phyloP scores from a whole-genome alignment of 2,329 filamentous ascomycete genomes.

The Aspergillus luchuensis region DNA sequence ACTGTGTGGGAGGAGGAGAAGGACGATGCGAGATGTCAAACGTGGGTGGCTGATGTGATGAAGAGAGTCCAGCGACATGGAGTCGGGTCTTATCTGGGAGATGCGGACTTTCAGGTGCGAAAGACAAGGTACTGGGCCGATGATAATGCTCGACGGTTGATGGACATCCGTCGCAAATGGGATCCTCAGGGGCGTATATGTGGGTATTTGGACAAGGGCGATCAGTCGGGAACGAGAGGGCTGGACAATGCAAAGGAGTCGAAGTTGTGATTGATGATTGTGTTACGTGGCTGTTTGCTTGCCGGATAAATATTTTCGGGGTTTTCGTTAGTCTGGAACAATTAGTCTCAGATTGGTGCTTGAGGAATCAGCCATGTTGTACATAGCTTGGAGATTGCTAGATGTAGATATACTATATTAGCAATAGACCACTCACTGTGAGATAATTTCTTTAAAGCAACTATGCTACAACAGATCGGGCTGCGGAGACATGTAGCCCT shows the following conservation, averaged over 20 bases:
- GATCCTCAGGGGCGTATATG: conserved; percentile 32
- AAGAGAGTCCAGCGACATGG: conserved; percentile 42
- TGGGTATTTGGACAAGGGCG: conserved; percentile 52
- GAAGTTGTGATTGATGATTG: neutral
- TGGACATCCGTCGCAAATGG: conserved; percentile 38
- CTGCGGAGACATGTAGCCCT: neutral
- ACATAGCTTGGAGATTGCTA: neutral
- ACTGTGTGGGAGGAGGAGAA: conserved; percentile 51
- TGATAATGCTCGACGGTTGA: conserved; percentile 45
- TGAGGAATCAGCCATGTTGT: neutral
- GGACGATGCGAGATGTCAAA: conserved; percentile 49
- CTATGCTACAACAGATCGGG: neutral
- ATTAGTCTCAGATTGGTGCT: neutral
- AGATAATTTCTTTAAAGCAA: neutral
- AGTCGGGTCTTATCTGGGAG: conserved; percentile 57
- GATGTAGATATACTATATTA: neutral
- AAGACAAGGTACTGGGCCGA: conserved; percentile 53
- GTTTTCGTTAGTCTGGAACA: neutral
- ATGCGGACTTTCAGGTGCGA: conserved; percentile 55
- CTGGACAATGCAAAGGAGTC: conserved; percentile 47
- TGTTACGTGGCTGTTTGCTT: neutral
- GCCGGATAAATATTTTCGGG: neutral
- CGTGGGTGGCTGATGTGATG: conserved; percentile 51
- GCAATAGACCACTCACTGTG: neutral
- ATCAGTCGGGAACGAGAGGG: conserved; percentile 46